Base-by-base conservation (phyloP, 306 rosid species). In the Comarum palustre region DNA sequence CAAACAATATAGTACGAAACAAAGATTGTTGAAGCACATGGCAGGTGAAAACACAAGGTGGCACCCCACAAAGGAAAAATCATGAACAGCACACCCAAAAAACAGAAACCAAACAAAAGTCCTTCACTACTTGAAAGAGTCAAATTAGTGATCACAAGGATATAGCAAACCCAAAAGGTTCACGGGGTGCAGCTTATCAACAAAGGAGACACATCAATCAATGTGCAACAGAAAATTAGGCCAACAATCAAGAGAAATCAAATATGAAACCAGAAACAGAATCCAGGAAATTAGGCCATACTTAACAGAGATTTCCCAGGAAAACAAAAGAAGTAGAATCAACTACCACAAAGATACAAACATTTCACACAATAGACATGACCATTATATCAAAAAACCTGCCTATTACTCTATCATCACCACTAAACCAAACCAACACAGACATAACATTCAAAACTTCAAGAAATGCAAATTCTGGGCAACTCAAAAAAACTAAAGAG, bases 111-210 rank as follows among this genome's bases (percentile, higher is more conserved):
- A 42, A 57, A 57, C 43, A 13, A 22, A 55, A 17, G 69, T 2
- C 29, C 4, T n/a, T 61, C 71, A 13, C 25, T 27, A 41, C 71
- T 69, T 27, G 80, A 61, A 62, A 42, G 12, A 25, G 58, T 58
- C 31, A 39, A 41, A 14, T 39, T 4, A 24, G 34, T 19, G n/a
- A 38, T 54, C 32, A 29, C 8, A 46, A 29, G 55, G 9, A 32
- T 20, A 34, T 25, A 41, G 22, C 52, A 60, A 69, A 69, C 55
- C 65, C 61, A 54, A 52, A 64, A 51, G 32, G 68, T 66, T 78
- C 77, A 65, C 73, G 72, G 77, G 77, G 60, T 42, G 34, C 36
- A 43, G 66, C 52, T 65, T 22, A 52, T 41, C 66, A 51, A 52
- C 50, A 22, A 60, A 31, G 50, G 48, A 72, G 17, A 38, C 12